Conservation (phyloP, 2,329 filamentous ascomycete species). For the Claviceps arundinis region DNA sequence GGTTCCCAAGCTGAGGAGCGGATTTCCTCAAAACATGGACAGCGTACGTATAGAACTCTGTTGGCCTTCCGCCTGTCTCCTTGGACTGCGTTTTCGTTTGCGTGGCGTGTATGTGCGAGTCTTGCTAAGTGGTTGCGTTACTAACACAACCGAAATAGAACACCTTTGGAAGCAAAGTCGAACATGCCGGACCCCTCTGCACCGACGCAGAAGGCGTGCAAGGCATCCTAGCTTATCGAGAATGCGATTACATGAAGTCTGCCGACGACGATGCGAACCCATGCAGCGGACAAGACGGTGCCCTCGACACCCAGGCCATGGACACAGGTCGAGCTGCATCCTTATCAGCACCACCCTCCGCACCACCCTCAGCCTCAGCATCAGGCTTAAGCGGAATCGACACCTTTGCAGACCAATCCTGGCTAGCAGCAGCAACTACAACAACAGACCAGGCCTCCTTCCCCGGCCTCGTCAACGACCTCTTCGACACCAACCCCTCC, state of each 20-base stretch:
- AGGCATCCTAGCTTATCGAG: conserved; percentile 31
- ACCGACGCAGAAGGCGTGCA: conserved; percentile 22
- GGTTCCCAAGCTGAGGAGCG: conserved; percentile 42
- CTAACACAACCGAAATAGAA: background rate
- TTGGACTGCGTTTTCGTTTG: background rate
- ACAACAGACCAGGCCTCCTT: too few relatives aligned
- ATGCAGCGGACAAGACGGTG: conserved; percentile 25
- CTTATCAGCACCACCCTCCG: too few relatives aligned
- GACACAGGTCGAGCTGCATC: background rate
- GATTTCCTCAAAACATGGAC: conserved; percentile 39
- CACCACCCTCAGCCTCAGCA: background rate
- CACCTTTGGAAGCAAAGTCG: conserved; percentile 1
- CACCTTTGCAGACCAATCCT: too few relatives aligned
- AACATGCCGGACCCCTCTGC: conserved; percentile 13
- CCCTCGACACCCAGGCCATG: conserved; percentile 20
- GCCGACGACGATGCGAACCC: conserved; percentile 27
- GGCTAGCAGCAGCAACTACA: too few relatives aligned
- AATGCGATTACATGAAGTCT: conserved; percentile 29
- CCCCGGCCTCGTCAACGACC: too few relatives aligned
- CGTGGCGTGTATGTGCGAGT: background rate
- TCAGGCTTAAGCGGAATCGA: background rate
- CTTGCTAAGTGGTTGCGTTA: too few relatives aligned
- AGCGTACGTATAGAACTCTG: conserved; percentile 27
- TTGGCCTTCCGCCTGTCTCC: background rate
- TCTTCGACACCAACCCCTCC: too few relatives aligned